Base-by-base conservation (phyloP, 352 stramenopile genomes). In the Globisporangium ultimum region DNA sequence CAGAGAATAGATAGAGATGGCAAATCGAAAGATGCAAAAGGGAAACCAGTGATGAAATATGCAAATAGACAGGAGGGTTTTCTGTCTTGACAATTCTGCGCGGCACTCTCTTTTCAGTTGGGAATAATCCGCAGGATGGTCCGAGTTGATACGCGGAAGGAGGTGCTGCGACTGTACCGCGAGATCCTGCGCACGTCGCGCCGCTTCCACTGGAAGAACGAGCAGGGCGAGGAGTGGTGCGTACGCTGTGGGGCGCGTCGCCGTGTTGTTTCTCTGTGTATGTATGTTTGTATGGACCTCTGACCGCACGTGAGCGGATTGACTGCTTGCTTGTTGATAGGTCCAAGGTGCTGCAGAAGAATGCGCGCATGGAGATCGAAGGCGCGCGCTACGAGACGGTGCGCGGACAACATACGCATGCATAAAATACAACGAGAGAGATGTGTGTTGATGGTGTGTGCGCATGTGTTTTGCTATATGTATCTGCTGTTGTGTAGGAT, bases 311-410 rank as follows among this genome's bases (percentile, higher is more conserved):
- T 32, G 24, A 32, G 15, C n/a, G 41, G 3, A 18, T 34, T 52
- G 20, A 56, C 20, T 38, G 15, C 24, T 6, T 40, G 21, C 15
- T 18, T 9, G 13, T 22, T 17, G 52, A 3, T 5, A 86, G 76
- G 76, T 77, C 78, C 6, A 66, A 60, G n/a, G 66, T 92, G 20
- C 60, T 94, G 41, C 68, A 78, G 47, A 67, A 83, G 70, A 92
- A 91, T 46, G 82, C 78, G 41, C 84, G 84, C 48, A 80, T 84
- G 72, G 84, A 94, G 65, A 89, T 94, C 47, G 84, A 94, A 67
- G 64, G 85, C 61, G 78, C 85, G 60, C 82, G 84, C 59, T 72
- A 89, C 66, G 76, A 91, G 56, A 84, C 69, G 64, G 80, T 91
- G 66, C 12, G 59, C 17, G 1, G 46, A 46, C 38, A 15, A 24